These are phyloP conservation scores for Byssothecium circinans DNA, from an alignment of 2,329 filamentous ascomycete genomes.

Conservation along the genomic window DNA sequence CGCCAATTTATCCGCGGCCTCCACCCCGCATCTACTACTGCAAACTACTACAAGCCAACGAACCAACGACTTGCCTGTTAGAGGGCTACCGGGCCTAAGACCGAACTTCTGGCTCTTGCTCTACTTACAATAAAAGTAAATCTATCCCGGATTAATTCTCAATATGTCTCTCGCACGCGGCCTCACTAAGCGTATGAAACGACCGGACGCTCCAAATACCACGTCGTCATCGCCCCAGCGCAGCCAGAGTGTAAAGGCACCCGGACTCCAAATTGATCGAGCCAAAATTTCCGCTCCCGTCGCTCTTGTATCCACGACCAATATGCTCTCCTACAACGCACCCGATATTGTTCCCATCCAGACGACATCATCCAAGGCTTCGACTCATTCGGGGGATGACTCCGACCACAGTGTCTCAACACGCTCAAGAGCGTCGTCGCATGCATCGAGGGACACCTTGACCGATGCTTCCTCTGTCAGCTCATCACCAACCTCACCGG, in stretches of 20 bases:
- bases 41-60: conserved; percentile 14
- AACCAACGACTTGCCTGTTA: conserved; percentile 28
- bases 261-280: conserved; percentile 55
- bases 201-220: conserved; percentile 48
- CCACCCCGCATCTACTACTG: conserved; percentile 37
- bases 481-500: conserved; percentile 53
- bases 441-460: conserved; percentile 66
- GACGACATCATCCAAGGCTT: conserved; percentile 54
- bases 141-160: conserved; percentile 35
- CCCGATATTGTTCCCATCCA: conserved; percentile 67
- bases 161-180: conserved; percentile 67
- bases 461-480: conserved; percentile 64
- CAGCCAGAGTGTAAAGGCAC: conserved; percentile 51
- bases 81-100: conserved; percentile 36
- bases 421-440: conserved; percentile 48
- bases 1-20: conserved; percentile 40
- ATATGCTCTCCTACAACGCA: conserved; percentile 93
- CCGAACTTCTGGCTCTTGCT: conserved; percentile 24
- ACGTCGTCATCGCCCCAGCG: conserved; percentile 34
- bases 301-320: conserved; percentile 88
- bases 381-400: conserved; percentile 68
- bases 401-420: conserved; percentile 63
- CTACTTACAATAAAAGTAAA: conserved; percentile 27
- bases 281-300: conserved; percentile 85
- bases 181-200: conserved; percentile 69